These are phyloP conservation scores for Penicillium sp. DNA, from an alignment of 2,329 filamentous ascomycete genomes.

Conservation along the genomic window DNA sequence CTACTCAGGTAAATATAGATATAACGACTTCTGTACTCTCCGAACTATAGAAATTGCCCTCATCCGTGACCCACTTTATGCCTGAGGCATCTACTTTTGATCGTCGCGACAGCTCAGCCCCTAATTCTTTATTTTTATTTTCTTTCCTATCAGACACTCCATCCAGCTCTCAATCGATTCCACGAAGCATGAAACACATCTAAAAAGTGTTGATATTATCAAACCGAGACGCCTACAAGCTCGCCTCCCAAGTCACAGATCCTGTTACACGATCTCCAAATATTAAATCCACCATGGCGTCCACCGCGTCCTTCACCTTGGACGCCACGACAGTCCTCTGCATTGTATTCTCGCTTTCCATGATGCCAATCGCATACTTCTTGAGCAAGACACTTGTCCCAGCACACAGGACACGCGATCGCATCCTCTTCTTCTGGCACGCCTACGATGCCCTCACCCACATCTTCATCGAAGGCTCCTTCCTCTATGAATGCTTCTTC, in stretches of 20 bases:
- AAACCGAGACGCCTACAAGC: background rate
- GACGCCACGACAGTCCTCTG: conserved; percentile 52
- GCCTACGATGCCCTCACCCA: conserved; percentile 90
- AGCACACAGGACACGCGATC: conserved; percentile 54
- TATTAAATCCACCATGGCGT: conserved; percentile 16
- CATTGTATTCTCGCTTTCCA: conserved; percentile 52
- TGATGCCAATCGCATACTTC: conserved; percentile 54
- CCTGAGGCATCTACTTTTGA: conserved; percentile 1
- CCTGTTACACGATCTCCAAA: background rate
- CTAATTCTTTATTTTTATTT: background rate
- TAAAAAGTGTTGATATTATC: background rate
- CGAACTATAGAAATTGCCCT: background rate
- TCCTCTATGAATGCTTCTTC: conserved; percentile 93
- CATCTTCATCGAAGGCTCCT: conserved; percentile 84
- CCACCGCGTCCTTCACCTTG: conserved; percentile 33
- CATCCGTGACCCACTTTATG: background rate
- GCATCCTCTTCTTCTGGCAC: conserved; percentile 91
- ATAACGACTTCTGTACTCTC: background rate
- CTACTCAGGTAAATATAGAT: background rate
- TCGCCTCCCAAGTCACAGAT: background rate
- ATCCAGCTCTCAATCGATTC: background rate
- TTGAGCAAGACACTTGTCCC: conserved; percentile 53
- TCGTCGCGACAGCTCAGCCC: background rate
- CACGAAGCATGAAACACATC: background rate
- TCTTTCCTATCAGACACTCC: background rate